These are phyloP conservation scores for Kitagawia praeruptora DNA, from an alignment of 129 eudicot species.

Conservation along the genomic window DNA sequence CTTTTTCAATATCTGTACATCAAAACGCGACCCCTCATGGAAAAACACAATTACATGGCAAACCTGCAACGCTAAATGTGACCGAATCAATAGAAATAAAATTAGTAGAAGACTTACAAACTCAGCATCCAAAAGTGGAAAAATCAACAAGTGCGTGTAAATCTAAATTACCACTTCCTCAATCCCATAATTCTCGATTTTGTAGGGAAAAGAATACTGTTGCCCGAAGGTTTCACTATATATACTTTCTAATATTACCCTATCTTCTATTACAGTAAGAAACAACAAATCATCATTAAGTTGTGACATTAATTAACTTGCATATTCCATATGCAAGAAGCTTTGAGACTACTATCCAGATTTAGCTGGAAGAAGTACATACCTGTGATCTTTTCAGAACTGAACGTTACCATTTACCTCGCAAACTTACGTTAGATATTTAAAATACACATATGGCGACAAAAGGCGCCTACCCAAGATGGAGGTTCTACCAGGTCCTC, in stretches of 20 bases:
- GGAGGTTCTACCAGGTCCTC: neutral
- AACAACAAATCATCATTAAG: neutral
- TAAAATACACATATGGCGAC: neutral
- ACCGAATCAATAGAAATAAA: slow-evolving; percentile 19
- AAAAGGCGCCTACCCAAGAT: neutral
- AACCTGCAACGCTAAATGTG: slow-evolving; percentile 54
- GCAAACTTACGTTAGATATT: neutral
- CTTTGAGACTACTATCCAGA: neutral
- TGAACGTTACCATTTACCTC: neutral
- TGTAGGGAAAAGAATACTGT: neutral
- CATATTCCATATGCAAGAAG: neutral
- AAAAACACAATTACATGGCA: slow-evolving; percentile 67
- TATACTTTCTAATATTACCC: neutral
- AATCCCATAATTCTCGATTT: neutral
- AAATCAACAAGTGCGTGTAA: neutral
- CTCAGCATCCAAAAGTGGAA: neutral
- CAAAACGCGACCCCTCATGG: slow-evolving; percentile 88
- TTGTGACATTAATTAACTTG: neutral
- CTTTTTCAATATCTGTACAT: slow-evolving; percentile 54
- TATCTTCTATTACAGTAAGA: neutral
- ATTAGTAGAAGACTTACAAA: neutral
- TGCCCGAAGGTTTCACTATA: neutral
- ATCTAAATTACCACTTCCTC: neutral
- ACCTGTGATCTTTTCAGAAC: neutral
- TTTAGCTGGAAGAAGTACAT: neutral